Conservation (phyloP, 805 yeast species). For the Kurtzmaniella fragi region DNA sequence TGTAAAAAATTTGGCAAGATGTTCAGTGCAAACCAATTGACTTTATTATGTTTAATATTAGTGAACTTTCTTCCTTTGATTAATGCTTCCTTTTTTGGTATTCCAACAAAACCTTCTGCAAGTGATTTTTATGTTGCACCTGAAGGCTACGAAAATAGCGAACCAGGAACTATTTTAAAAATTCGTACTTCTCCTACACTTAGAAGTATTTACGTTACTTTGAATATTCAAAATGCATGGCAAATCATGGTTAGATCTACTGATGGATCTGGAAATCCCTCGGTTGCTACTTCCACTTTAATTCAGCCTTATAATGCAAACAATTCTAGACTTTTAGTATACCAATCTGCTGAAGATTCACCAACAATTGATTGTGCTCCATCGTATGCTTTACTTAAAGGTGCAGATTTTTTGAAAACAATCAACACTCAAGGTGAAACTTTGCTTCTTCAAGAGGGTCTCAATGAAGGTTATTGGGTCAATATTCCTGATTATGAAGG, state of each 20-base stretch:
- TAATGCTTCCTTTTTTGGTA: constrained; percentile 7
- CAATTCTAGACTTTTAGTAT: constrained; percentile 14
- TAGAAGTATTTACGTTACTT: constrained; percentile 13
- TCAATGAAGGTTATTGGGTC: constrained; percentile 14
- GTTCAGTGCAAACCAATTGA: constrained; percentile 9
- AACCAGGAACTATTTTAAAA: constrained; percentile 19
- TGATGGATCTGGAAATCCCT: constrained; percentile 14
- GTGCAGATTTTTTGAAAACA: constrained; percentile 5
- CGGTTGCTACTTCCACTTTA: constrained; percentile 13
- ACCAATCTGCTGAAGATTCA: constrained; percentile 17
- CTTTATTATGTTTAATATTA: constrained; percentile 7
- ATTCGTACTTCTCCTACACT: constrained; percentile 17
- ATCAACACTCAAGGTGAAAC: constrained; percentile 10
- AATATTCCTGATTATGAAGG: constrained; percentile 18
- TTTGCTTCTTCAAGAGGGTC: constrained; percentile 7
- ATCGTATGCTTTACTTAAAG: constrained; percentile 13
- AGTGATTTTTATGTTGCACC: constrained; percentile 22
- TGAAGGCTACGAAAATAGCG: constrained; percentile 12
- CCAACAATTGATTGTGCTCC: constrained; percentile 14
- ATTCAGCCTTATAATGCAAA: constrained; percentile 17
- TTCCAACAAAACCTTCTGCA: constrained; percentile 9
- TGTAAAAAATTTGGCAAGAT: constrained; percentile 7
- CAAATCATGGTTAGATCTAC: constrained; percentile 18
- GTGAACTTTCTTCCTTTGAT: constrained; percentile 7
- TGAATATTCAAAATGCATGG: constrained; percentile 14